phyloP scores from a whole-genome alignment of 2,329 filamentous ascomycete species.

The Pseudocercospora musae region DNA sequence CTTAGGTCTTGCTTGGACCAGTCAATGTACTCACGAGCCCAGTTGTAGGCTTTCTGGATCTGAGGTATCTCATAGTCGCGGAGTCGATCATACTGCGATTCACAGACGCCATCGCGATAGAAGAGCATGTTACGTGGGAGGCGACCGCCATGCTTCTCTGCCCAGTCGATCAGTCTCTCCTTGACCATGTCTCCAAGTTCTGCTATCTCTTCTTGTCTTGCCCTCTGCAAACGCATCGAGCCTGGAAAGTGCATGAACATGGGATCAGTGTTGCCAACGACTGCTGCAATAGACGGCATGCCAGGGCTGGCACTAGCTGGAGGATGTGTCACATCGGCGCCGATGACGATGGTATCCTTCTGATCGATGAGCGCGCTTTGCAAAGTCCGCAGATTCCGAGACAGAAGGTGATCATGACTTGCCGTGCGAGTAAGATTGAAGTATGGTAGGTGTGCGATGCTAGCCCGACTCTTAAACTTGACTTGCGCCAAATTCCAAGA shows the following conservation, averaged over 20 bases:
- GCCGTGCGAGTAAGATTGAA: too few species aligned
- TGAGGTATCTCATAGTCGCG: slow-evolving; percentile 3
- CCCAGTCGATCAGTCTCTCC: slow-evolving; percentile 26
- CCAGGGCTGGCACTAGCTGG: slow-evolving; percentile 15
- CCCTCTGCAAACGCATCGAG: slow-evolving; percentile 35
- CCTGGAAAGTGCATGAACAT: slow-evolving; percentile 33
- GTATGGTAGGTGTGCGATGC: too few species aligned
- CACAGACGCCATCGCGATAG: slow-evolving; percentile 39
- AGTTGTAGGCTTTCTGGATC: neutral
- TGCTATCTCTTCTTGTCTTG: slow-evolving; percentile 30
- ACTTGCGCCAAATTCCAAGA: neutral
- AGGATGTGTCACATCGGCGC: slow-evolving; percentile 44
- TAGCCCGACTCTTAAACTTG: neutral
- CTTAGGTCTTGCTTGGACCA: too few species aligned
- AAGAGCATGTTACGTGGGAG: slow-evolving; percentile 27
- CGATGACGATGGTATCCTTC: slow-evolving; percentile 43
- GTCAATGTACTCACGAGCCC: neutral
- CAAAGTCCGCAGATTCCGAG: too few species aligned
- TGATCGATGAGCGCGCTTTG: too few species aligned
- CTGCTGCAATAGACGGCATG: slow-evolving; percentile 14
- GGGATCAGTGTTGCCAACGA: slow-evolving; percentile 14
- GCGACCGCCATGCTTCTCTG: neutral
- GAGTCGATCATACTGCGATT: slow-evolving; percentile 30
- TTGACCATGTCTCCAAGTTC: slow-evolving; percentile 32
- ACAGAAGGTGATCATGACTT: too few species aligned